Evolutionary conservation across 306 rosid species (phyloP).

Genomic region (Luffa acutangula): DNA sequence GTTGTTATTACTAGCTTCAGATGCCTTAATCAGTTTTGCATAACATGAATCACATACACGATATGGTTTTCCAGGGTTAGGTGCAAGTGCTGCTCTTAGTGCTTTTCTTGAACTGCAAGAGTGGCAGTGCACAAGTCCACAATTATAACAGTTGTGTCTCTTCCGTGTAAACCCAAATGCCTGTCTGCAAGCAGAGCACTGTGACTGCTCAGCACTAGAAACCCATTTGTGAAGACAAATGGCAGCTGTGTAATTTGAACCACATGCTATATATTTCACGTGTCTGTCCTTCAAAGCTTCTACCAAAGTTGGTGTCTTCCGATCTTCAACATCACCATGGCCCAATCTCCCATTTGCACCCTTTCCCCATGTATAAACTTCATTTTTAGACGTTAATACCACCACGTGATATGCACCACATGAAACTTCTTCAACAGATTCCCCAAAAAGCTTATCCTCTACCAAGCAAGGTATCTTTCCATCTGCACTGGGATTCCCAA

Average conservation of each 20-base stretch:
- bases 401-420: slow-evolving; percentile 98
- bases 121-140: slow-evolving; percentile 99
- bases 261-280: slow-evolving; percentile 85
- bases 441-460: slow-evolving; percentile 62
- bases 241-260: slow-evolving; percentile 82
- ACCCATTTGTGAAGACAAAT: slow-evolving; percentile 99
- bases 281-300: slow-evolving; percentile 88
- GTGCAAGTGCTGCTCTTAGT: slow-evolving; percentile 80
- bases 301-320: slow-evolving; percentile 72
- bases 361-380: slow-evolving; percentile 99
- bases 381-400: slow-evolving; percentile 76
- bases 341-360: slow-evolving; percentile 99
- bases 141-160: slow-evolving; percentile 96
- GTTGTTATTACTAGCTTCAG: slow-evolving; percentile 47
- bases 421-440: slow-evolving; percentile 69
- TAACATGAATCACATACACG: slow-evolving; percentile 94
- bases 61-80: slow-evolving; percentile 73
- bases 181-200: slow-evolving; percentile 95
- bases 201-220: slow-evolving; percentile 91
- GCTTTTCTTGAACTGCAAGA: slow-evolving; percentile 93
- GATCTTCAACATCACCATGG: slow-evolving; percentile 95
- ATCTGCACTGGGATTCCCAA: slow-evolving; percentile 81
- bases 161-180: slow-evolving; percentile 94
- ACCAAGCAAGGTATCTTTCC: slow-evolving; percentile 86
- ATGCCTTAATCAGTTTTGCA: slow-evolving; percentile 74